Evolutionary conservation across 1,284 basidiomycete genomes (phyloP).

Genomic region (Trametes pubescens): DNA sequence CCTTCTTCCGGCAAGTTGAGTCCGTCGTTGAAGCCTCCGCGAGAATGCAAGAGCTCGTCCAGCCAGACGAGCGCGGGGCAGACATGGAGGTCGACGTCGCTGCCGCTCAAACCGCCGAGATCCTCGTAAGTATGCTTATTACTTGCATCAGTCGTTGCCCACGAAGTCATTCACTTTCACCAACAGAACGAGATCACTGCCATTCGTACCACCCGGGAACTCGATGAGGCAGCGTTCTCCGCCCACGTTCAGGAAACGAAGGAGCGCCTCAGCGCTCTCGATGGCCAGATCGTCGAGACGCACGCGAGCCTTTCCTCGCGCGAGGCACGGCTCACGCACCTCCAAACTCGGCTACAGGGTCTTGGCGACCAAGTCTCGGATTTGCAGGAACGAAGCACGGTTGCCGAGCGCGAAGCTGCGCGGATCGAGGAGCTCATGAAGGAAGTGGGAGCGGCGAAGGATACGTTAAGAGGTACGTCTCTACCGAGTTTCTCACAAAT

Average conservation of each 20-base stretch:
- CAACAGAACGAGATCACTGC: slow-evolving; percentile 35
- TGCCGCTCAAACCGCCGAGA: slow-evolving; percentile 25
- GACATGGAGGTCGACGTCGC: slow-evolving; percentile 1
- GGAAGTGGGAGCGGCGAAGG: slow-evolving; percentile 26
- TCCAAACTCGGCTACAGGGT: slow-evolving; percentile 32
- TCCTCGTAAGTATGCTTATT: slow-evolving; percentile 23
- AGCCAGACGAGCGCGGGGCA: background rate
- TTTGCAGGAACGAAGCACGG: slow-evolving; percentile 23
- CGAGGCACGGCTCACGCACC: slow-evolving; percentile 18
- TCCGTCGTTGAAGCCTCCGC: background rate
- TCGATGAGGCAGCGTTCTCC: slow-evolving; percentile 36
- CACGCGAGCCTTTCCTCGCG: slow-evolving; percentile 26
- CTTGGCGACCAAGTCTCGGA: slow-evolving; percentile 27
- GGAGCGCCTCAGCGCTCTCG: slow-evolving; percentile 37
- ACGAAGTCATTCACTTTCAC: background rate
- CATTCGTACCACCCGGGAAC: slow-evolving; percentile 35
- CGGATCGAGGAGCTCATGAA: slow-evolving; percentile 23
- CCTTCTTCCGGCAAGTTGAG: slow-evolving; percentile 10
- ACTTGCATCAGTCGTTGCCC: background rate
- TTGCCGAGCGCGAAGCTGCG: slow-evolving; percentile 17
- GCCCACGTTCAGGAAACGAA: slow-evolving; percentile 37
- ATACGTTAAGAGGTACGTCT: slow-evolving; percentile 32
- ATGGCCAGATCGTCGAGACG: slow-evolving; percentile 34
- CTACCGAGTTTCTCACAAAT: background rate
- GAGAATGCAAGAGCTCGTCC: slow-evolving; percentile 11